phyloP scores from a whole-genome alignment of 163 green algal species.

The Chlorella variabilis region DNA sequence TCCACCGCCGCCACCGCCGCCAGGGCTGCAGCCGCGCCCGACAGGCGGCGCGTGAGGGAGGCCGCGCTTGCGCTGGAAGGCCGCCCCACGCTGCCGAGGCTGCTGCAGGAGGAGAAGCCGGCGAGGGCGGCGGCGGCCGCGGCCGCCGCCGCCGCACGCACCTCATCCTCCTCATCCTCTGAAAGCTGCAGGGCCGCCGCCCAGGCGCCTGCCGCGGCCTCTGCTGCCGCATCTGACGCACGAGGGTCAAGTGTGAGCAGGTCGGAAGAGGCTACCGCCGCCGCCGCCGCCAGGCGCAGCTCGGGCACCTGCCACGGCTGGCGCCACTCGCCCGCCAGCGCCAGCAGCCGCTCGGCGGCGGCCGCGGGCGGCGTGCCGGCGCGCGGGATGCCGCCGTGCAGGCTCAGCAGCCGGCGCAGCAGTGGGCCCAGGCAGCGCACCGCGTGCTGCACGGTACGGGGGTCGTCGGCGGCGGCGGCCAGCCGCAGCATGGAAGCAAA shows the following conservation, averaged over 20 bases:
- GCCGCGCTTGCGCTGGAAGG: background rate
- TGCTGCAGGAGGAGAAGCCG: background rate
- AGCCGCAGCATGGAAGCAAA: slow-evolving; percentile 8
- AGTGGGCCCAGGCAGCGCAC: slow-evolving; percentile 53
- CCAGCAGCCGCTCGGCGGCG: slow-evolving; percentile 17
- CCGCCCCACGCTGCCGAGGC: background rate
- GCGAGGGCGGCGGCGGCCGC: slow-evolving; percentile 27
- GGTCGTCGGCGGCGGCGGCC: slow-evolving; percentile 18
- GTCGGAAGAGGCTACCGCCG: slow-evolving; percentile 39
- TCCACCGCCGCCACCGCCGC: background rate
- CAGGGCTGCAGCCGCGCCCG: background rate
- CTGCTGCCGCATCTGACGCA: slow-evolving; percentile 30
- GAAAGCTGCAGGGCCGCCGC: slow-evolving; percentile 55
- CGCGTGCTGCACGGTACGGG: slow-evolving; percentile 53
- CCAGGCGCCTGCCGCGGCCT: slow-evolving; percentile 28
- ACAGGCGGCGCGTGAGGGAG: background rate
- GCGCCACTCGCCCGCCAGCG: slow-evolving; percentile 5
- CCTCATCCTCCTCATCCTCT: slow-evolving; percentile 80
- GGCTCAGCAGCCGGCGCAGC: slow-evolving; percentile 19
- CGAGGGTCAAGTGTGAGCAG: slow-evolving; percentile 4
- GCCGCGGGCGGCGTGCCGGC: background rate
- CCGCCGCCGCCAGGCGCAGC: slow-evolving; percentile 47
- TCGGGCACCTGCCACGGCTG: slow-evolving; percentile 47
- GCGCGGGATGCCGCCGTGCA: background rate
- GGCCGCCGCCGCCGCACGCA: background rate